A percentile compares a stretch with the other conserved stretches of the same genome.
Evolutionary conservation across 176 grass and related monocot species (phyloP).

Genomic region (Paspalum vaginatum): DNA sequence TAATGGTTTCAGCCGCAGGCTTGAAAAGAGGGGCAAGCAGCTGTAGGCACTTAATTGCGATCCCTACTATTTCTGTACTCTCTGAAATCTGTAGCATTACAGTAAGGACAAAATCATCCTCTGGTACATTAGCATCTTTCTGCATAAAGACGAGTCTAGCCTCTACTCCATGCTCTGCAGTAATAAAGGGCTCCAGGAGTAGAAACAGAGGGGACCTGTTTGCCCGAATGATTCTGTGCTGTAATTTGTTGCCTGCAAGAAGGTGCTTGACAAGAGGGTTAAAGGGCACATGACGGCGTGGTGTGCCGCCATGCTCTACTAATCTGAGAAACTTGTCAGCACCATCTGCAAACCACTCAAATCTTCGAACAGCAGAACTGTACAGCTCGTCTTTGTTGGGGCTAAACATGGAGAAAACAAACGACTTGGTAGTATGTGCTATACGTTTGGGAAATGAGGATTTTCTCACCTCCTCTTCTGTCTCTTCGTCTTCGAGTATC

Average conservation of each 20-base stretch:
- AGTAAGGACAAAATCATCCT: not conserved
- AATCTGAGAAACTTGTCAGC: conserved; percentile 22
- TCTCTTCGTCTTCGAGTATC: not conserved
- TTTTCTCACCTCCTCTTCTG: not conserved
- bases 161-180: not conserved
- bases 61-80: not conserved
- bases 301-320: not conserved
- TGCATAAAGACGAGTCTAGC: not conserved
- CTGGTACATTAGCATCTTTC: not conserved
- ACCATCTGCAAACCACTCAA: conserved; percentile 19
- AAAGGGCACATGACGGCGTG: not conserved
- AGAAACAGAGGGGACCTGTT: not conserved
- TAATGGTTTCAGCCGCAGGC: not conserved
- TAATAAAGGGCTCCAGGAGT: not conserved
- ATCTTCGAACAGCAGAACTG: not conserved
- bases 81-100: not conserved
- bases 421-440: not conserved
- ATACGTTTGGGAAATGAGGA: not conserved
- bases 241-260: not conserved
- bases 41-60: not conserved
- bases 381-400: not conserved
- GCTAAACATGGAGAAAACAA: not conserved
- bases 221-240: not conserved
- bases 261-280: not conserved
- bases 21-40: not conserved